Evolutionary conservation across 306 rosid species (phyloP), one percentile per base, ranked within the genome.

Genomic region (Fragaria ananassa): DNA sequence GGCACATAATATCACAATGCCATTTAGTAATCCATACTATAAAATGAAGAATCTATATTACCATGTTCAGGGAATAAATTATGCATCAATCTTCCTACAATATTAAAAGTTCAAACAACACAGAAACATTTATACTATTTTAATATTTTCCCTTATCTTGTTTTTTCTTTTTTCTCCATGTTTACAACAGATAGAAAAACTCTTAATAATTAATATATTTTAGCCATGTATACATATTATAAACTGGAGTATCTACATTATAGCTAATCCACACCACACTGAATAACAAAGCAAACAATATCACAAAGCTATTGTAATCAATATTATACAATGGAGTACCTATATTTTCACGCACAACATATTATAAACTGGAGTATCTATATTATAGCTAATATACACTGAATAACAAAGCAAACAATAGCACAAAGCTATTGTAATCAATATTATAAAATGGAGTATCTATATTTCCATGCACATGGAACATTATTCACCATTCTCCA

Each of bases 241-340:
- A 42, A 42, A 42, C 12, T 42, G 46, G 46, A 42, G 46, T 42
- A 42, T 42, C 46, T 42, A 42, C 3, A 42, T 42, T 10, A 42
- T 42, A 71, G 57, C 83, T 18, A 27, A 53, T 78, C 41, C 41
- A 37, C 41, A 37, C 97, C 97, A 76, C 89, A 91, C 99, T 96
- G 81, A 39, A 19, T 71, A 21, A 17, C 51, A 73, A 68, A 66
- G 50, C 74, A 76, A 76, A 79, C 27, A 68, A 58, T 21, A 46
- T 37, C 46, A 74, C 35, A 44, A 67, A 47, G 37, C 39, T 21
- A 56, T 42, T 71, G 71, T 47, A 75, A 72, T 12, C 37, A 41
- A 61, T 23, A 25, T 8, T n/a, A 71, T 47, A 58, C 45, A 37
- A 47, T 8, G 57, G 51, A 60, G 42, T 35, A 70, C 19, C 34